Conservation (phyloP, 129 eudicot species). For the Chrysanthemum seticuspe region DNA sequence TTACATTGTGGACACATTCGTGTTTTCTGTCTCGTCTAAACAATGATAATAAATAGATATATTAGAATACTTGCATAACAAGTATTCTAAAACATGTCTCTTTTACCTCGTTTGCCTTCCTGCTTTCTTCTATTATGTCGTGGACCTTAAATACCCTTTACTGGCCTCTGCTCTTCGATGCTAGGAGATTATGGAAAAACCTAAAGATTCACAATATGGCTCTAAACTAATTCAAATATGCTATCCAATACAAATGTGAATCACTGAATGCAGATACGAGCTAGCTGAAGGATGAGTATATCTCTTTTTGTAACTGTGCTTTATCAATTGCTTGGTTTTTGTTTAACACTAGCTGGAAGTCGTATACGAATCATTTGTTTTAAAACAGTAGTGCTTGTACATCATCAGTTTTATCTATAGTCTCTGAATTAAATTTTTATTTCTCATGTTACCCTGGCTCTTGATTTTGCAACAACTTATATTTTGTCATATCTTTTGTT, state of each 20-base stretch:
- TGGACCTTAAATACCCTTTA: too few species aligned
- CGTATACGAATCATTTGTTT: too few species aligned
- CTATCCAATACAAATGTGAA: neutral
- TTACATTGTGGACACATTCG: neutral
- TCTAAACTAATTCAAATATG: neutral
- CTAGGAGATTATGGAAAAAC: neutral
- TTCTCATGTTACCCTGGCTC: neutral
- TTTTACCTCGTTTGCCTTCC: too few species aligned
- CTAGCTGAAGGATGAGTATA: neutral
- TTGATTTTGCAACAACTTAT: slow-evolving; percentile 9
- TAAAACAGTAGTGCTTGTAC: too few species aligned
- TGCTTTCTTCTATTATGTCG: too few species aligned
- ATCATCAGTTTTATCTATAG: neutral
- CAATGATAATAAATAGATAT: too few species aligned
- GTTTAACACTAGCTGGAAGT: neutral
- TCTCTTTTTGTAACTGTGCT: too few species aligned
- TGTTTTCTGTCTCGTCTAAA: too few species aligned
- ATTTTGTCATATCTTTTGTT: slow-evolving; percentile 8
- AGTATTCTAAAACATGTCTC: too few species aligned
- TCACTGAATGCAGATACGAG: neutral
- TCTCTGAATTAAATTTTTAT: neutral
- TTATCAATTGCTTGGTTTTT: neutral
- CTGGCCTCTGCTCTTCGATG: neutral
- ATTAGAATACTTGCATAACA: too few species aligned
- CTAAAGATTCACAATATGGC: too few species aligned